These are phyloP conservation scores for Piromyces finnis DNA, from an alignment of 192 early-diverging fungal species.

Conservation along the genomic window DNA sequence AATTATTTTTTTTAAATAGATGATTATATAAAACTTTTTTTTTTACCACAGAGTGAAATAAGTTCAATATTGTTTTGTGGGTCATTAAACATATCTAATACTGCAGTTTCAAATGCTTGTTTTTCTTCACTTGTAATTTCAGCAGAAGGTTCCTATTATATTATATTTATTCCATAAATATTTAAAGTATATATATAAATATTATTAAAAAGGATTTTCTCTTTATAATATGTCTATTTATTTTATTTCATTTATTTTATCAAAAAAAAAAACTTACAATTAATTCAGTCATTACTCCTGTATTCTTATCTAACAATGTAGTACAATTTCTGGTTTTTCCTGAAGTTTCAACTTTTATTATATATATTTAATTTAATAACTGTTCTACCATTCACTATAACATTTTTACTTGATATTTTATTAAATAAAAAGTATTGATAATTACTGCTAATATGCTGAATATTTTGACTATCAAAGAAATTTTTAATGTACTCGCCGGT, in stretches of 20 bases:
- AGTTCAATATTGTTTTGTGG: background rate
- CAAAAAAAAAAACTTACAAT: background rate
- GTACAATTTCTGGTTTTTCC: background rate
- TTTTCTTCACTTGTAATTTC: background rate
- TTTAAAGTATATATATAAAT: no score
- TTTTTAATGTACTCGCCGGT: background rate
- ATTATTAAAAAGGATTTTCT: no score
- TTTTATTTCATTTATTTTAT: no score
- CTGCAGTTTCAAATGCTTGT: background rate
- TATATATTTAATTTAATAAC: background rate
- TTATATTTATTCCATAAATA: no score
- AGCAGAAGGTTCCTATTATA: background rate
- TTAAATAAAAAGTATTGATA: no score
- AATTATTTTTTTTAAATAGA: no score
- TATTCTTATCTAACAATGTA: background rate
- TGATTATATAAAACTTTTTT: no score
- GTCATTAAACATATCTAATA: background rate
- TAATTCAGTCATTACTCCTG: background rate
- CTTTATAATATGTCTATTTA: no score
- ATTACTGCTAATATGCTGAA: background rate
- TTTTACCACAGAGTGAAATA: background rate
- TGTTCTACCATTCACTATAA: no score
- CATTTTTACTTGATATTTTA: no score
- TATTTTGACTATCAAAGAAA: background rate
- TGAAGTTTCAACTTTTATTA: background rate